Percentiles rank a stretch among this genome's conserved stretches.
These are phyloP conservation scores for Suillus subalutaceus DNA, from an alignment of 768 basidiomycete species.

Conservation along the genomic window DNA sequence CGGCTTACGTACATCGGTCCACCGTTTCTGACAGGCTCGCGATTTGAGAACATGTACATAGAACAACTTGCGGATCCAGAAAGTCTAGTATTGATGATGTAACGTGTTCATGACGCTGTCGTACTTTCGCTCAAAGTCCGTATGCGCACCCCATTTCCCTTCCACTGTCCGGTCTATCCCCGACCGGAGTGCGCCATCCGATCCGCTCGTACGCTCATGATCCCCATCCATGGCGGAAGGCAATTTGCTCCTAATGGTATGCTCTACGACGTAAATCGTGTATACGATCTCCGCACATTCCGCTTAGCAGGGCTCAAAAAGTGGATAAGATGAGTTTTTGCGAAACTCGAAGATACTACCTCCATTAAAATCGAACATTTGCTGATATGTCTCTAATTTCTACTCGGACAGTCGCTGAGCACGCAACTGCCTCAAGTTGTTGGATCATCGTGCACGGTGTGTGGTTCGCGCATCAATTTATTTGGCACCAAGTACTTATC, in stretches of 20 bases:
- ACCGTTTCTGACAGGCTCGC: not conserved
- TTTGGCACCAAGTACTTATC: constrained; percentile 3
- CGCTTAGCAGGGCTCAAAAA: constrained; percentile 19
- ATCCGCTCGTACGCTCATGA: not conserved
- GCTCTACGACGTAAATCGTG: constrained; percentile 2
- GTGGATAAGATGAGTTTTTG: not conserved
- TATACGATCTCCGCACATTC: constrained; percentile 19
- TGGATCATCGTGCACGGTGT: constrained; percentile 87
- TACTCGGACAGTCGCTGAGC: constrained; percentile 43
- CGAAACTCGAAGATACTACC: not conserved
- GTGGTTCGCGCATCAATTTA: constrained; percentile 17
- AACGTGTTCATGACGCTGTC: not conserved
- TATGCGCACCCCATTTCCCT: not conserved
- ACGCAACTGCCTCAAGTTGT: constrained; percentile 63
- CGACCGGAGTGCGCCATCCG: constrained; percentile 5
- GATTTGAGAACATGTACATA: not conserved
- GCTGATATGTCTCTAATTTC: constrained; percentile 22
- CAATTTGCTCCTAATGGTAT: constrained; percentile 10
- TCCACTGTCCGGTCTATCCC: constrained; percentile 23
- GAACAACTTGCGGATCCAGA: no score
- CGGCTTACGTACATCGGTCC: not conserved
- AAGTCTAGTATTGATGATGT: not conserved
- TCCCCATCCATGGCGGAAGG: constrained; percentile 11
- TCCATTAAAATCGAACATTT: not conserved
- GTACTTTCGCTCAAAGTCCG: constrained; percentile 21